A percentile compares a stretch with the other conserved stretches of the same genome.
Evolutionary conservation across 495 filamentous ascomycete species (phyloP).

Genomic region (Annulohypoxylon stygium): DNA sequence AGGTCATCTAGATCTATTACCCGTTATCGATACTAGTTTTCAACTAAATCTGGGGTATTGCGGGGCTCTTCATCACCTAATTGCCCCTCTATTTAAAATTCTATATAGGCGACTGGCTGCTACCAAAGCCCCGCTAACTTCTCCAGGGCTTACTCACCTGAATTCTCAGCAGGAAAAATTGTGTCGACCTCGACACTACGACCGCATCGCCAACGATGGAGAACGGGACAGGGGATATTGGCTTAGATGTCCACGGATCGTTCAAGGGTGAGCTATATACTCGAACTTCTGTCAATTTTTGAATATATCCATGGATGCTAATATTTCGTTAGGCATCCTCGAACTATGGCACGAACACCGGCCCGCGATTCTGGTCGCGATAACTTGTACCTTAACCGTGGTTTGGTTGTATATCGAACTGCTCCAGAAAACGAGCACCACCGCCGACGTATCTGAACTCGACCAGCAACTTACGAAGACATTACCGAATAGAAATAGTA

Average conservation of each 20-base stretch:
- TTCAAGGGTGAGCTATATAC: constrained; percentile 21
- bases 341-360: constrained; percentile 69
- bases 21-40: constrained; percentile 3
- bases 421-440: constrained; percentile 12
- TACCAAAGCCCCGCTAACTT: constrained; percentile 40
- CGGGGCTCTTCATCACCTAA: constrained; percentile 16
- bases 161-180: constrained; percentile 10
- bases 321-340: constrained; percentile 58
- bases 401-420: constrained; percentile 57
- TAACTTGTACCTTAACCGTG: constrained; percentile 53
- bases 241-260: constrained; percentile 10
- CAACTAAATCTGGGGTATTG: constrained; percentile 38
- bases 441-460: constrained; percentile 32
- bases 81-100: constrained; percentile 45
- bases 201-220: constrained; percentile 20
- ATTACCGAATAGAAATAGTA: constrained; percentile 27
- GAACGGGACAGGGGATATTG: constrained; percentile 25
- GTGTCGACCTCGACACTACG: constrained; percentile 4
- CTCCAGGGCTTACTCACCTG: constrained; percentile 4
- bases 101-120: not conserved
- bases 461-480: constrained; percentile 42
- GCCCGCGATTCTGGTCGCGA: constrained; percentile 63
- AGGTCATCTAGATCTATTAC: not conserved
- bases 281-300: not conserved
- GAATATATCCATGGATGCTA: constrained; percentile 2